Percentiles rank a stretch among this genome's conserved stretches.
Evolutionary conservation across 768 basidiomycete species (phyloP).

Genomic region (Tephrocybe sp.): DNA sequence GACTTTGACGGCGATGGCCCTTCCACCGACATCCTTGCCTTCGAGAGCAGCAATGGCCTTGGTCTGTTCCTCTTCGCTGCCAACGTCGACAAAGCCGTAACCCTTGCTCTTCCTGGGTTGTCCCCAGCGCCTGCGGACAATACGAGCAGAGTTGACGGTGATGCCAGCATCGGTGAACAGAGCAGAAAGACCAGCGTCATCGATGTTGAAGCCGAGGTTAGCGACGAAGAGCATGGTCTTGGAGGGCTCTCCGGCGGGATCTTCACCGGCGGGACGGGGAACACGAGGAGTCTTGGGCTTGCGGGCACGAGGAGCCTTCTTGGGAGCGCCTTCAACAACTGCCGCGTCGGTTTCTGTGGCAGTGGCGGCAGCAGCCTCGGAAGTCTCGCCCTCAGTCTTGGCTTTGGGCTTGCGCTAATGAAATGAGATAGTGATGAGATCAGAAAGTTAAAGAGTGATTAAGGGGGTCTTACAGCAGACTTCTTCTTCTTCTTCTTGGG

Average conservation of each 20-base stretch:
- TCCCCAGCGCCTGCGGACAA: constrained; percentile 84
- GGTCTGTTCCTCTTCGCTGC: constrained; percentile 81
- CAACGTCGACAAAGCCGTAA: constrained; percentile 97
- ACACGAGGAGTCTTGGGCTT: constrained; percentile 57
- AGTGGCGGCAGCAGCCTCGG: constrained; percentile 35
- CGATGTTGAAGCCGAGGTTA: constrained; percentile 94
- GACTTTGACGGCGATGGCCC: constrained; percentile 89
- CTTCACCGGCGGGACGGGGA: constrained; percentile 73
- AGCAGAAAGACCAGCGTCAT: constrained; percentile 74
- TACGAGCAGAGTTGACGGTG: constrained; percentile 79
- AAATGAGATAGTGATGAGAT: constrained; percentile 17
- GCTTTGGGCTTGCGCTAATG: constrained; percentile 63
- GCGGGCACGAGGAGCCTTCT: constrained; percentile 52
- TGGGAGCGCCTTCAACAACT: constrained; percentile 36
- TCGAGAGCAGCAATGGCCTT: constrained; percentile 86
- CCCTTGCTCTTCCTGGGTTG: constrained; percentile 89
- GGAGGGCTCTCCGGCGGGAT: constrained; percentile 84
- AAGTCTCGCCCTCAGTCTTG: constrained; percentile 37
- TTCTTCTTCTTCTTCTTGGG: constrained; percentile 87
- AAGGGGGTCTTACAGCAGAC: constrained; percentile 46
- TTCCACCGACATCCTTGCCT: constrained; percentile 84
- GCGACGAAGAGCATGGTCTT: constrained; percentile 92
- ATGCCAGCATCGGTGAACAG: constrained; percentile 89
- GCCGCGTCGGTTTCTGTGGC: constrained; percentile 26
- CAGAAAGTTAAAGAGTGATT: constrained; percentile 10